A percentile compares a stretch with the other conserved stretches of the same genome.
Conservation (phyloP, 2,329 filamentous ascomycete species). For the Helotiales sp. region DNA sequence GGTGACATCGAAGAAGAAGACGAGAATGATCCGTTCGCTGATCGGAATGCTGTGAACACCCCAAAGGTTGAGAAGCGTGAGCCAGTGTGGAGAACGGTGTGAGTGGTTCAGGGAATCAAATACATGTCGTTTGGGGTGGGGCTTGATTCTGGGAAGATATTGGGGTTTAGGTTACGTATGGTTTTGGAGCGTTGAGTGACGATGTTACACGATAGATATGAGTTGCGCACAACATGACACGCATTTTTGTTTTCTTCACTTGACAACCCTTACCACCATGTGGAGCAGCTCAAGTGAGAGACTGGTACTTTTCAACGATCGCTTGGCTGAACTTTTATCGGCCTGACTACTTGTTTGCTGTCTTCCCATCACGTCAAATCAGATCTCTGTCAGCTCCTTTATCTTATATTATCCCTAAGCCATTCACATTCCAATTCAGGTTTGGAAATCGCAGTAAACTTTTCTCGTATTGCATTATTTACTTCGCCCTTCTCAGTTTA, state of each 20-base stretch:
- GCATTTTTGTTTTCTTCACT: background rate
- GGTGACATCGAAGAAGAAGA: conserved; percentile 41
- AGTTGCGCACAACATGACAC: background rate
- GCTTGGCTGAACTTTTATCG: background rate
- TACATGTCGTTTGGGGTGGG: no score
- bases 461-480: no score
- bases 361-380: no score
- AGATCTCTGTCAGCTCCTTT: no score
- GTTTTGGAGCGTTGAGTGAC: background rate
- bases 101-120: background rate
- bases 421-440: no score
- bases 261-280: background rate
- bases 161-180: background rate
- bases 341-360: background rate
- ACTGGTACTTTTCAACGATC: background rate
- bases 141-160: background rate
- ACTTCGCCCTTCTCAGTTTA: no score
- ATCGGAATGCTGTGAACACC: conserved; percentile 41
- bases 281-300: background rate
- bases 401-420: no score
- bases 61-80: conserved; percentile 36
- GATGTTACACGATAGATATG: background rate
- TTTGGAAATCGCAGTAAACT: no score
- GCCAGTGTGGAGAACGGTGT: conserved; percentile 30
- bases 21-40: conserved; percentile 46